Conservation (phyloP, 2,329 filamentous ascomycete species). For the Aspergillus cejpii region DNA sequence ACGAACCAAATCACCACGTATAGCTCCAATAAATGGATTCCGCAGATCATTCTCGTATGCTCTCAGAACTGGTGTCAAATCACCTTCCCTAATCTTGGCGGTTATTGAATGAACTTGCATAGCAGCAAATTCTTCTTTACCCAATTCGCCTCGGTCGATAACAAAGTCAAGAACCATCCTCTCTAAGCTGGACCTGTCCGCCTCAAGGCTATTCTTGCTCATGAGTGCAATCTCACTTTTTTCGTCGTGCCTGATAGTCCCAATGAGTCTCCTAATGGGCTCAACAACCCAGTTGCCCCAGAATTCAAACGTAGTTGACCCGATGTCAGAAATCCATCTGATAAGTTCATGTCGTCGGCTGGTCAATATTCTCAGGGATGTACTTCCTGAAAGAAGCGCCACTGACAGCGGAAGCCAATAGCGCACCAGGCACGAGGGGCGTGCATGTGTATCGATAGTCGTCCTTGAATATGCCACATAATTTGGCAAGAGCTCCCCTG, state of each 20-base stretch:
- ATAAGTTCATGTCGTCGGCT: conserved; percentile 70
- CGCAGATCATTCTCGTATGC: conserved; percentile 88
- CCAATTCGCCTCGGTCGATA: conserved; percentile 63
- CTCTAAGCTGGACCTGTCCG: conserved; percentile 85
- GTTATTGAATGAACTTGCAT: conserved; percentile 67
- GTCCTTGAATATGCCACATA: conserved; percentile 55
- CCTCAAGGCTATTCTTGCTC: conserved; percentile 84
- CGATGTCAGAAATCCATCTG: conserved; percentile 72
- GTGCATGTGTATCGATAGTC: conserved; percentile 60
- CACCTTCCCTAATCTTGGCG: conserved; percentile 77
- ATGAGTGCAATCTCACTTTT: conserved; percentile 93
- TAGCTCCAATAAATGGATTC: conserved; percentile 70
- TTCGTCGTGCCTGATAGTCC: conserved; percentile 87
- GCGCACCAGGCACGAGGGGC: conserved; percentile 65
- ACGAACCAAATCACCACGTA: conserved; percentile 79
- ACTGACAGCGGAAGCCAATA: conserved; percentile 79
- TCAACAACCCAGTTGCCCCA: conserved; percentile 96
- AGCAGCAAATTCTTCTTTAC: conserved; percentile 48
- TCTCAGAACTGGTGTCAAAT: conserved; percentile 81
- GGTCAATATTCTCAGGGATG: conserved; percentile 70
- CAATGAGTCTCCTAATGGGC: conserved; percentile 72
- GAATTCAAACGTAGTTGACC: conserved; percentile 74
- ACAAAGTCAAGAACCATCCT: conserved; percentile 98
- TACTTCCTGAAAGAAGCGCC: conserved; percentile 74
- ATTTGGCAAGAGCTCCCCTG: conserved; percentile 60